Percentiles rank a stretch among this genome's conserved stretches.
Evolutionary conservation across 2,329 filamentous ascomycete species (phyloP).

Genomic region (Cyphellophora europaea): DNA sequence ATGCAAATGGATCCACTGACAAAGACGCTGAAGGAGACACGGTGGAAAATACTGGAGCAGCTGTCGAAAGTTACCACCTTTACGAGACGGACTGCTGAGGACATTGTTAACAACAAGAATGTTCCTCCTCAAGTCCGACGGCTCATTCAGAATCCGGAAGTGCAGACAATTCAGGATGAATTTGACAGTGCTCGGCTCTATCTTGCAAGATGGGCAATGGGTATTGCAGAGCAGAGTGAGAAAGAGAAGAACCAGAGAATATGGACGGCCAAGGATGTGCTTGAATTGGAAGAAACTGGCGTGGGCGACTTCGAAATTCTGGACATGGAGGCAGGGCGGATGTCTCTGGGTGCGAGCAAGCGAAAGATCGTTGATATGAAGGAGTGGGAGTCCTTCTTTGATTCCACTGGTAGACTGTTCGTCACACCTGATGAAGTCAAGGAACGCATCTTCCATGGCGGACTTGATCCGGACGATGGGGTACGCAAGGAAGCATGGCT

Average conservation of each 20-base stretch:
- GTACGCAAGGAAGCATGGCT: slow-evolving; percentile 96
- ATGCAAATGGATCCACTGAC: slow-evolving; percentile 74
- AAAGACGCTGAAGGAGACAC: slow-evolving; percentile 86
- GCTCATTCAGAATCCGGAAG: slow-evolving; percentile 81
- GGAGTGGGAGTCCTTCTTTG: slow-evolving; percentile 91
- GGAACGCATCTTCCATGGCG: slow-evolving; percentile 93
- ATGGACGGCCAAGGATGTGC: slow-evolving; percentile 85
- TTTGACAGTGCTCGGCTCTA: slow-evolving; percentile 95
- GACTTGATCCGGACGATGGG: slow-evolving; percentile 77
- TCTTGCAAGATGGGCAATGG: slow-evolving; percentile 95
- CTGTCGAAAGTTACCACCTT: slow-evolving; percentile 97
- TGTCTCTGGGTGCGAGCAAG: slow-evolving; percentile 63
- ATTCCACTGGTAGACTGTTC: slow-evolving; percentile 61
- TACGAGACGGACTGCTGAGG: slow-evolving; percentile 81
- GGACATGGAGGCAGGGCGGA: slow-evolving; percentile 62
- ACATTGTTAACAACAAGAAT: slow-evolving; percentile 83
- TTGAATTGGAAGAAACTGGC: slow-evolving; percentile 89
- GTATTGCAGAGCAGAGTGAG: slow-evolving; percentile 94
- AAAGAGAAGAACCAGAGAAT: slow-evolving; percentile 74
- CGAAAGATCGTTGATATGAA: slow-evolving; percentile 67
- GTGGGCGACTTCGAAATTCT: slow-evolving; percentile 94
- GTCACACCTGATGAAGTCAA: slow-evolving; percentile 88
- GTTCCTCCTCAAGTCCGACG: slow-evolving; percentile 80
- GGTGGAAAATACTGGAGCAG: slow-evolving; percentile 94
- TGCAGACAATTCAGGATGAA: slow-evolving; percentile 90